phyloP scores from a whole-genome alignment of 2,329 filamentous ascomycete genomes.

The Beauveria asiatica region DNA sequence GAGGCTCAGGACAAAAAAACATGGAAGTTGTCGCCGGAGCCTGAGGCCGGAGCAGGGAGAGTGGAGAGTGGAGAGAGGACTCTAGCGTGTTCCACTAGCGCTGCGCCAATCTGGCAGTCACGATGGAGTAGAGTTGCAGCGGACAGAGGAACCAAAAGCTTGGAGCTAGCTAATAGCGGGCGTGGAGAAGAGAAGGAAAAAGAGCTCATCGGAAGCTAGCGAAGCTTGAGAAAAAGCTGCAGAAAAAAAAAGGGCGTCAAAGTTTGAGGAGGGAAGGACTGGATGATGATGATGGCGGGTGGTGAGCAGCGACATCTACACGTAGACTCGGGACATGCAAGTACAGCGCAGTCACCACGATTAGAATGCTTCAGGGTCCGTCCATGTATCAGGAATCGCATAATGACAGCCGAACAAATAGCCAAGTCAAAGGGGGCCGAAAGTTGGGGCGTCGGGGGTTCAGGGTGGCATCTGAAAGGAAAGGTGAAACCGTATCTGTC shows the following conservation, averaged over 20 bases:
- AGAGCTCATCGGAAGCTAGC: not conserved
- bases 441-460: not conserved
- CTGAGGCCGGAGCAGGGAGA: not conserved
- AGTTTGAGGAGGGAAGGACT: not conserved
- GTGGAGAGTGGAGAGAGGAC: not conserved
- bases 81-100: not conserved
- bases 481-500: not conserved
- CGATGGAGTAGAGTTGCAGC: constrained; percentile 6
- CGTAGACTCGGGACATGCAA: not conserved
- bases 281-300: not conserved
- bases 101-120: constrained; percentile 8
- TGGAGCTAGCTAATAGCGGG: not conserved
- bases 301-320: not conserved
- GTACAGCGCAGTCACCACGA: no score
- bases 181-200: constrained; percentile 1
- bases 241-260: not conserved
- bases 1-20: not conserved
- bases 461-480: not conserved
- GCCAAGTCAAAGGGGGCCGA: not conserved
- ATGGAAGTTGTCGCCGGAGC: not conserved
- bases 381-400: not conserved
- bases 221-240: not conserved
- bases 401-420: not conserved
- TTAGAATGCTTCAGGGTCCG: not conserved
- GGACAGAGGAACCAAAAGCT: not conserved